phyloP scores from a whole-genome alignment of 495 filamentous ascomycete genomes.

The Podospora comata region DNA sequence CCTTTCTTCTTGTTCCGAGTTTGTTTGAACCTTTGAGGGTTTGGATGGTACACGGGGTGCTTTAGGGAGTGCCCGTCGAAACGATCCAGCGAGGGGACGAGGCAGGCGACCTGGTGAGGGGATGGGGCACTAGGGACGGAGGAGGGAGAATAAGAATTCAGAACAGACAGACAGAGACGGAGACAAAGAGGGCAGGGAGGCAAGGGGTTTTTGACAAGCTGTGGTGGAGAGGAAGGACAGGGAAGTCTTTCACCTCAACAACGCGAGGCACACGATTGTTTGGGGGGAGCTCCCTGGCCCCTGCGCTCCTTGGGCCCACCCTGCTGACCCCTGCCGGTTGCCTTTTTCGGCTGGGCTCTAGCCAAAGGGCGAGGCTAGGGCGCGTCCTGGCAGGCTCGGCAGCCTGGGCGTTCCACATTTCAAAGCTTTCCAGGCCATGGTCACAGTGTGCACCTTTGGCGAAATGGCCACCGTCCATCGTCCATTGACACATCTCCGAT shows the following conservation, averaged over 20 bases:
- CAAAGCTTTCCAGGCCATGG: slow-evolving; percentile 4
- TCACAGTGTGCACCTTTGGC: background rate
- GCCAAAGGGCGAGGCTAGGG: slow-evolving; percentile 3
- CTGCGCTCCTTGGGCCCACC: slow-evolving; percentile 6
- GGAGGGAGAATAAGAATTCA: background rate
- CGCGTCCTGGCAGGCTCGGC: slow-evolving; percentile 21
- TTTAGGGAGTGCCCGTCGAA: slow-evolving; percentile 8
- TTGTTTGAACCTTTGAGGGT: background rate
- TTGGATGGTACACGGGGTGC: background rate
- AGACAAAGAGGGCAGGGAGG: slow-evolving; percentile 1
- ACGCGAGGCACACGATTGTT: slow-evolving; percentile 9
- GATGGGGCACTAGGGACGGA: slow-evolving; percentile 4
- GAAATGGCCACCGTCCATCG: background rate
- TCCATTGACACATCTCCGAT: background rate
- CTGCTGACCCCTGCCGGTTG: slow-evolving; percentile 11
- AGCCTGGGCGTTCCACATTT: slow-evolving; percentile 6
- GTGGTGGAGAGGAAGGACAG: slow-evolving; percentile 5
- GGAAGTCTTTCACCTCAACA: slow-evolving; percentile 6
- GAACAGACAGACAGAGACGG: too few species aligned
- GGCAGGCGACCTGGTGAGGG: background rate
- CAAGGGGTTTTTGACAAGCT: slow-evolving; percentile 7
- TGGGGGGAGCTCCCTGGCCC: slow-evolving; percentile 22
- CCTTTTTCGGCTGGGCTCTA: slow-evolving; percentile 6
- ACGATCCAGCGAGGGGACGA: slow-evolving; percentile 8
- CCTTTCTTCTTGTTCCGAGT: slow-evolving; percentile 2